phyloP scores from a whole-genome alignment of 176 grass and related monocot genomes.

The Oryza officinalis region DNA sequence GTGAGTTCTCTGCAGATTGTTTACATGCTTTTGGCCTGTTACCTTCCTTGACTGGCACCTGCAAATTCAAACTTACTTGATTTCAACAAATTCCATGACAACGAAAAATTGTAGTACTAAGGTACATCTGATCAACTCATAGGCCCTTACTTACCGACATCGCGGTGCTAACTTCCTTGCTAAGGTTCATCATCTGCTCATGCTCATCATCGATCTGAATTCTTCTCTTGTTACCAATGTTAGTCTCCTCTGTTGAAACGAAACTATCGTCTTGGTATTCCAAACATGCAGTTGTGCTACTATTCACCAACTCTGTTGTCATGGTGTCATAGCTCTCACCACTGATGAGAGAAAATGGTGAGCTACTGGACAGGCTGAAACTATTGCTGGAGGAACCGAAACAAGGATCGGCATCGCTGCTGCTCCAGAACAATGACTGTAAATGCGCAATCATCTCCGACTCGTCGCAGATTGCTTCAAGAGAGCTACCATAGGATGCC shows the following conservation, averaged over 20 bases:
- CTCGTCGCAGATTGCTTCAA: background rate
- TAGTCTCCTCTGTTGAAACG: background rate
- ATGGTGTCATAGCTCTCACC: background rate
- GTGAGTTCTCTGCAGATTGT: background rate
- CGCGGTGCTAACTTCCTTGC: background rate
- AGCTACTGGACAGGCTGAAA: background rate
- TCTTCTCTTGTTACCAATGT: background rate
- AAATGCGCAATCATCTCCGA: slow-evolving; percentile 5
- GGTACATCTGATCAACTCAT: background rate
- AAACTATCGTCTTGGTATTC: background rate
- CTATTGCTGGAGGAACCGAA: background rate
- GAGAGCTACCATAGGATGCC: background rate
- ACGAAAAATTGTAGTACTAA: background rate
- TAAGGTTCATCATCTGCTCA: background rate
- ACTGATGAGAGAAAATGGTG: background rate
- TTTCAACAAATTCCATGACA: background rate
- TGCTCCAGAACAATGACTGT: background rate
- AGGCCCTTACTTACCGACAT: slow-evolving; percentile 8
- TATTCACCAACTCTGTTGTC: too few relatives aligned
- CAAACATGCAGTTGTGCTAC: background rate
- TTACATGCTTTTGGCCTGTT: background rate
- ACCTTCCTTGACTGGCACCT: background rate
- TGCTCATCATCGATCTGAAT: background rate
- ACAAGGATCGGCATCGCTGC: background rate
- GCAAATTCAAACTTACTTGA: background rate